These are phyloP conservation scores for Metrosideros polymorpha DNA, from an alignment of 441 rosid species.

Conservation along the genomic window DNA sequence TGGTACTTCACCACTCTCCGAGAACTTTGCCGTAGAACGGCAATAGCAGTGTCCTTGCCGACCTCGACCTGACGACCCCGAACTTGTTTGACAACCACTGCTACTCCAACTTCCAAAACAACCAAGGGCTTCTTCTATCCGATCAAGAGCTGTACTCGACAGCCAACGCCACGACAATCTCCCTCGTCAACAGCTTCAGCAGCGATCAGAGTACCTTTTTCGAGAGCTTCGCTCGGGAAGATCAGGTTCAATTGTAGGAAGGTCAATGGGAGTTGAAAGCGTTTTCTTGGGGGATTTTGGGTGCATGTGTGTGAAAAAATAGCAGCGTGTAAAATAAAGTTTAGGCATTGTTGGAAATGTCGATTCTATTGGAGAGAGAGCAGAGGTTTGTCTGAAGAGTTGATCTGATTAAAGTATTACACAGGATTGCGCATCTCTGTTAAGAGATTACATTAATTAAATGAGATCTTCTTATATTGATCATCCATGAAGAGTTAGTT, in stretches of 20 bases:
- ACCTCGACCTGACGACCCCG: not conserved
- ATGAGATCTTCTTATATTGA: not conserved
- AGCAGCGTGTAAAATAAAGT: not conserved
- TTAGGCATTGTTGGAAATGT: not conserved
- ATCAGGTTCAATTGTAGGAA: not conserved
- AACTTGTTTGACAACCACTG: not conserved
- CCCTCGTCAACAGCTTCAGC: not conserved
- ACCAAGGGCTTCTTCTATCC: not conserved
- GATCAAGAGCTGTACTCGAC: not conserved
- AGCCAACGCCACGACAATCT: not conserved
- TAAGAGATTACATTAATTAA: not conserved
- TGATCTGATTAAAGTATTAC: not conserved
- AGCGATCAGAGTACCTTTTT: not conserved
- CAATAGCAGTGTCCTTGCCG: not conserved
- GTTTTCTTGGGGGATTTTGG: not conserved
- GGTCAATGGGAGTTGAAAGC: not conserved
- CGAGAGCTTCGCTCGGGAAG: not conserved
- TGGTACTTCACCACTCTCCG: not conserved
- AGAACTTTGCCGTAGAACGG: not conserved
- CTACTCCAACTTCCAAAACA: not conserved
- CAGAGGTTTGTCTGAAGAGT: not conserved
- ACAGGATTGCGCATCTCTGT: not conserved
- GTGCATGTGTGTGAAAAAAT: not conserved
- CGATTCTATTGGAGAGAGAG: not conserved
- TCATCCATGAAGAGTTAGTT: not conserved